A percentile compares a stretch with the other conserved stretches of the same genome.
phyloP scores from a whole-genome alignment of 257 asterid species.

The Solanum dulcamara region DNA sequence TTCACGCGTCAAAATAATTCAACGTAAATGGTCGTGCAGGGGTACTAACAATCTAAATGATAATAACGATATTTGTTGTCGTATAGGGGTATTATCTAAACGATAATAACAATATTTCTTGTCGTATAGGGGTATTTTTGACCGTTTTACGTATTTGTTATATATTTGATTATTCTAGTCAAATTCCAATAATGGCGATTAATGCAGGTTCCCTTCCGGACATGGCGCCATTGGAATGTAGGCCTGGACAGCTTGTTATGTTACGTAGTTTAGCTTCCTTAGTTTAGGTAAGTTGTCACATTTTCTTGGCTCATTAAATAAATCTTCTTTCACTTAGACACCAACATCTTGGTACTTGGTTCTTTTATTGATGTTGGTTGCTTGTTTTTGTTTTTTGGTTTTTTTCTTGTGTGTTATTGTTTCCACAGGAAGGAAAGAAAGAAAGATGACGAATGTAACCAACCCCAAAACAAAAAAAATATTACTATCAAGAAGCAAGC shows the following conservation, averaged over 20 bases:
- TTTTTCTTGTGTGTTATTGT: slow-evolving; percentile 4
- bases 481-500: not conserved
- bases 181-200: slow-evolving; percentile 1
- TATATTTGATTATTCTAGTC: not conserved
- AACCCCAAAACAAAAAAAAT: not conserved
- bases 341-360: slow-evolving; percentile 13
- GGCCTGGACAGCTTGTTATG: slow-evolving; percentile 18
- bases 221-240: slow-evolving; percentile 68
- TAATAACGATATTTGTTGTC: not conserved
- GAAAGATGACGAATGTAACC: slow-evolving; percentile 6
- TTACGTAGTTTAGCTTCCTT: slow-evolving; percentile 30
- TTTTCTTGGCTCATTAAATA: not conserved
- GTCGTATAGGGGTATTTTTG: not conserved
- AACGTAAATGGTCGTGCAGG: not conserved
- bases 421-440: slow-evolving; percentile 19
- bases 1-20: not conserved
- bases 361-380: slow-evolving; percentile 14
- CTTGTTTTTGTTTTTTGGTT: slow-evolving; percentile 12
- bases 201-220: slow-evolving; percentile 51
- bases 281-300: slow-evolving; percentile 25
- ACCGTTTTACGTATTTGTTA: not conserved
- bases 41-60: not conserved
- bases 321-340: not conserved
- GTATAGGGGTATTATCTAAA: not conserved
- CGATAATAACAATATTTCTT: not conserved